phyloP scores from a whole-genome alignment of 2,329 filamentous ascomycete species.

The Dryadomyces sulphureus region DNA sequence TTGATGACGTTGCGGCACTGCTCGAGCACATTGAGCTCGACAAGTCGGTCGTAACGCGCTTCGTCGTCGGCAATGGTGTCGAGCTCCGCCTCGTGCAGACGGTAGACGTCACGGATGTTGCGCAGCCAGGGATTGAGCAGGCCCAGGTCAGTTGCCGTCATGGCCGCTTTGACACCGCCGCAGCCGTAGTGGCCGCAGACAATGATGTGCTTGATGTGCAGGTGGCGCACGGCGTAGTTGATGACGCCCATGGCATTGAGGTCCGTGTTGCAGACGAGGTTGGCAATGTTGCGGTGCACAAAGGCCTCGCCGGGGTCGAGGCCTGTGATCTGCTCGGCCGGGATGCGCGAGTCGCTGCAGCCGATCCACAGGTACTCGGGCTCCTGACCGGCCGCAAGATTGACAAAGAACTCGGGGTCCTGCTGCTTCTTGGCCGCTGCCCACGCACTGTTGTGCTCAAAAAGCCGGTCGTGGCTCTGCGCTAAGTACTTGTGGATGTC shows the following conservation, averaged over 20 bases:
- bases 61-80: conserved; percentile 44
- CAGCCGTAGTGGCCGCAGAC: conserved; percentile 70
- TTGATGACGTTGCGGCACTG: conserved; percentile 67
- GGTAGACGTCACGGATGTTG: conserved; percentile 61
- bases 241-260: conserved; percentile 34
- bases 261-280: conserved; percentile 68
- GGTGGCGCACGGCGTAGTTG: conserved; percentile 69
- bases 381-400: conserved; percentile 47
- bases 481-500: conserved; percentile 41
- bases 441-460: conserved; percentile 55
- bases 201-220: conserved; percentile 69
- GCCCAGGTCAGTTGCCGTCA: conserved; percentile 55
- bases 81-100: conserved; percentile 55
- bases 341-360: conserved; percentile 79
- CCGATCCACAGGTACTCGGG: conserved; percentile 78
- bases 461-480: conserved; percentile 51
- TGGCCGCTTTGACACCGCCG: conserved; percentile 26
- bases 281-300: conserved; percentile 90
- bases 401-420: conserved; percentile 51
- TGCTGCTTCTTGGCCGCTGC: conserved; percentile 39
- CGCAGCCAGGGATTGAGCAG: conserved; percentile 60
- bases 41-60: conserved; percentile 53
- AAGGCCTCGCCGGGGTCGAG: conserved; percentile 83
- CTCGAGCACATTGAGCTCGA: conserved; percentile 71
- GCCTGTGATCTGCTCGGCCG: conserved; percentile 76